Evolutionary conservation across 805 yeast genomes (phyloP).

Genomic region (Kodamaea laetipori): DNA sequence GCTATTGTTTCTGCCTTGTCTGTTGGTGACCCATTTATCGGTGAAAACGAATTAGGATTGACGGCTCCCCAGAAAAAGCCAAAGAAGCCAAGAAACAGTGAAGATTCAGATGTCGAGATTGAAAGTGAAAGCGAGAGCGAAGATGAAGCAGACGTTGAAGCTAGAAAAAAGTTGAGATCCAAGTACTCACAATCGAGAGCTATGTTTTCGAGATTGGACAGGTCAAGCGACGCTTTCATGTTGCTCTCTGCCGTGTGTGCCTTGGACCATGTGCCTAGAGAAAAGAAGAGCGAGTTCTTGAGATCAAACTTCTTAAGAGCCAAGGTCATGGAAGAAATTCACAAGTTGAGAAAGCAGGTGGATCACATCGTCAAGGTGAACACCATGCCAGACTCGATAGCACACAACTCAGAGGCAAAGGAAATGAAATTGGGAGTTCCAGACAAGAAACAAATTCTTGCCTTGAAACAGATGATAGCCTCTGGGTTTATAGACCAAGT

Average conservation of each 20-base stretch:
- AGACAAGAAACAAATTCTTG: slow-evolving; percentile 63
- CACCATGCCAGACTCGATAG: slow-evolving; percentile 61
- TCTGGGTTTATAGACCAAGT: slow-evolving; percentile 93
- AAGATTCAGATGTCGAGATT: slow-evolving; percentile 40
- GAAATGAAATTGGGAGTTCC: slow-evolving; percentile 66
- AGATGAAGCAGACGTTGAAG: slow-evolving; percentile 41
- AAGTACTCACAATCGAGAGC: slow-evolving; percentile 60
- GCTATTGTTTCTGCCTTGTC: slow-evolving; percentile 90
- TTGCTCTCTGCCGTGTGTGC: slow-evolving; percentile 86
- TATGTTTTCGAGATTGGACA: slow-evolving; percentile 67
- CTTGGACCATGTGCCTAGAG: slow-evolving; percentile 65
- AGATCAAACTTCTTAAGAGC: slow-evolving; percentile 66
- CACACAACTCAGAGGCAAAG: slow-evolving; percentile 37
- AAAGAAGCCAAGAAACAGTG: slow-evolving; percentile 25
- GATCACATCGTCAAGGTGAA: slow-evolving; percentile 70
- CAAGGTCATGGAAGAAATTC: slow-evolving; percentile 83
- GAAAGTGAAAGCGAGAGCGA: slow-evolving; percentile 36
- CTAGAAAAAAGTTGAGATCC: slow-evolving; percentile 44
- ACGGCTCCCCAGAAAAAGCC: slow-evolving; percentile 16
- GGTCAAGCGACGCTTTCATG: slow-evolving; percentile 71
- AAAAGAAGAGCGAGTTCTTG: slow-evolving; percentile 51
- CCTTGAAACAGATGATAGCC: slow-evolving; percentile 87
- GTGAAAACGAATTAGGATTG: slow-evolving; percentile 73
- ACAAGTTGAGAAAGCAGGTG: slow-evolving; percentile 78
- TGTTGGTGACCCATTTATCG: slow-evolving; percentile 88